These are phyloP conservation scores for Neobulgaria alba DNA, from an alignment of 2,329 filamentous ascomycete genomes.

Conservation along the genomic window DNA sequence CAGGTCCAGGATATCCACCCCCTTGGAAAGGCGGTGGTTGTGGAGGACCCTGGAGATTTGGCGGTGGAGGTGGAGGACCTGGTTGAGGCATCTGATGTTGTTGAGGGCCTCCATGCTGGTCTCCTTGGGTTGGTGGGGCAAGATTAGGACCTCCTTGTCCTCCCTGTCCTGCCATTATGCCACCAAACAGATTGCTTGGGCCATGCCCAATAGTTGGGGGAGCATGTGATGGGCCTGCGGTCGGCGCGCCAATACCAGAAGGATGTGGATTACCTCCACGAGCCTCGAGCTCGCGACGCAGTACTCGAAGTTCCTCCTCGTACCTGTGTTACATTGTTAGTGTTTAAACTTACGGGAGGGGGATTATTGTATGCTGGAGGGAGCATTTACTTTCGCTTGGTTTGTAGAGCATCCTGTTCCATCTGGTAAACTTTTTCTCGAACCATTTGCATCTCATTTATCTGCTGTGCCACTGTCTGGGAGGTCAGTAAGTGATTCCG, in stretches of 20 bases:
- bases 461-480: conserved; percentile 68
- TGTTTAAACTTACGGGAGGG: background rate
- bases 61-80: conserved; percentile 31
- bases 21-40: conserved; percentile 46
- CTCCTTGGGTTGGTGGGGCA: conserved; percentile 57
- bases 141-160: conserved; percentile 79
- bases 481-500: conserved; percentile 1
- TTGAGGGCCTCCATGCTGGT: conserved; percentile 46
- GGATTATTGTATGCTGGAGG: background rate
- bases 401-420: conserved; percentile 78
- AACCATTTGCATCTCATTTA: conserved; percentile 92
- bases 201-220: conserved; percentile 83
- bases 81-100: conserved; percentile 65
- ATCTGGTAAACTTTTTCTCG: conserved; percentile 88
- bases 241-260: conserved; percentile 65
- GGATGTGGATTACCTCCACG: conserved; percentile 55
- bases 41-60: conserved; percentile 1
- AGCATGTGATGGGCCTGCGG: conserved; percentile 71
- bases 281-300: conserved; percentile 80
- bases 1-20: conserved; percentile 44
- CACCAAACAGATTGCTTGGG: conserved; percentile 82
- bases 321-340: conserved; percentile 51
- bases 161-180: conserved; percentile 84
- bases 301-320: conserved; percentile 78
- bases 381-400: conserved; percentile 83